phyloP scores from a whole-genome alignment of 108 stramenopile species.

The Schizochytrium sp. region DNA sequence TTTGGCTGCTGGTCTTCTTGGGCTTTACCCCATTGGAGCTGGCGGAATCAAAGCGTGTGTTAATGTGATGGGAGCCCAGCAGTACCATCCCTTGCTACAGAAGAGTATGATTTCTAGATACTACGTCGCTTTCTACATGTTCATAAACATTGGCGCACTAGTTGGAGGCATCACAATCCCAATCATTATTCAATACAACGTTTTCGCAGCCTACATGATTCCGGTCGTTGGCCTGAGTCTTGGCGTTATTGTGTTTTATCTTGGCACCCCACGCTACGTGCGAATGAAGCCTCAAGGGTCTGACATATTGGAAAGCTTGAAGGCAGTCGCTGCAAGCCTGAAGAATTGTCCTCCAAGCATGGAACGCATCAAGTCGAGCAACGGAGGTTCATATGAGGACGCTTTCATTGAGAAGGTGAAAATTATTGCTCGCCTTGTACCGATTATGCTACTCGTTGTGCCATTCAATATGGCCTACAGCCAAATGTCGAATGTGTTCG shows the following conservation, averaged over 20 bases:
- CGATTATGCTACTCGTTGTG: constrained; percentile 9
- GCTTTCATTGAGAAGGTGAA: constrained; percentile 44
- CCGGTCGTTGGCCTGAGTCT: constrained; percentile 32
- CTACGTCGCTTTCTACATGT: constrained; percentile 63
- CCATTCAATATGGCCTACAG: constrained; percentile 62
- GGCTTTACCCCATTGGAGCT: constrained; percentile 61
- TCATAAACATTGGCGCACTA: constrained; percentile 63
- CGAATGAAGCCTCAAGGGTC: constrained; percentile 12
- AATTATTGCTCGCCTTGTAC: neutral
- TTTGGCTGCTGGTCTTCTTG: neutral
- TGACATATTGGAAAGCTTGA: constrained; percentile 4
- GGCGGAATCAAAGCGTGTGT: constrained; percentile 64
- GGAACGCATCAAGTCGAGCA: neutral
- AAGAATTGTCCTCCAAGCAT: constrained; percentile 39
- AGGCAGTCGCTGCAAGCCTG: neutral
- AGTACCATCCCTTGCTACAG: constrained; percentile 62
- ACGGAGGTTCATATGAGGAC: constrained; percentile 22
- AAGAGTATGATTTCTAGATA: neutral
- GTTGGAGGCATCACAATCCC: constrained; percentile 63
- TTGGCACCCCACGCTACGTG: constrained; percentile 29
- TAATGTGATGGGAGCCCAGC: constrained; percentile 64
- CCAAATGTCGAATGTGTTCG: constrained; percentile 72
- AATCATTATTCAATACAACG: constrained; percentile 15
- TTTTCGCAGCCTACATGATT: constrained; percentile 66
- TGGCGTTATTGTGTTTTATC: neutral